These are phyloP conservation scores for Hypoxylon fragiforme DNA, from an alignment of 495 filamentous ascomycete genomes.

Conservation along the genomic window DNA sequence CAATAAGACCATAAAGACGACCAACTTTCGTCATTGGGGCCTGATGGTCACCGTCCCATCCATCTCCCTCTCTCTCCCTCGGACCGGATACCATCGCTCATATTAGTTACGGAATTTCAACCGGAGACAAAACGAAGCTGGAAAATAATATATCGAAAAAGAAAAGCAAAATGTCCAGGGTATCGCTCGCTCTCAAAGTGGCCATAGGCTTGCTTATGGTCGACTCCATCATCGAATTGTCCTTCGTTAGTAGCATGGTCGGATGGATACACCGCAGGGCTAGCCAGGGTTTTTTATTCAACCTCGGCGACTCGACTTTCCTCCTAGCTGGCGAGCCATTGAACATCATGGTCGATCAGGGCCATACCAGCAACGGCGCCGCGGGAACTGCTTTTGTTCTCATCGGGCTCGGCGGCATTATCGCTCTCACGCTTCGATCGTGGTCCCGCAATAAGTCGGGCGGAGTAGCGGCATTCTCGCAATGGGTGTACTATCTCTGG, in stretches of 20 bases:
- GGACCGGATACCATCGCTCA: not conserved
- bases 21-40: too few species aligned
- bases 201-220: constrained; percentile 45
- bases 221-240: constrained; percentile 49
- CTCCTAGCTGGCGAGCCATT: constrained; percentile 47
- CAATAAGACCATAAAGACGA: too few species aligned
- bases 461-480: constrained; percentile 2
- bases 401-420: constrained; percentile 49
- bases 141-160: too few species aligned
- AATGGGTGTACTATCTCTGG: constrained; percentile 45
- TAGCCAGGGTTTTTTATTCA: constrained; percentile 41
- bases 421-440: constrained; percentile 43
- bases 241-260: constrained; percentile 54
- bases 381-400: constrained; percentile 54
- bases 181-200: constrained; percentile 28
- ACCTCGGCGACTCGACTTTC: constrained; percentile 35
- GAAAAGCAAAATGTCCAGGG: constrained; percentile 23
- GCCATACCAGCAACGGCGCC: constrained; percentile 55
- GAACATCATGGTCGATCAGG: constrained; percentile 49
- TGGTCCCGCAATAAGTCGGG: constrained; percentile 35
- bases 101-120: too few species aligned
- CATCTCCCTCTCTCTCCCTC: not conserved
- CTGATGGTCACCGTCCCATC: too few species aligned
- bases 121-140: not conserved
- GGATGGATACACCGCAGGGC: constrained; percentile 48